Percentiles rank a stretch among this genome's conserved stretches.
Conservation (phyloP, 805 yeast genomes). For the Candida ovalis region DNA sequence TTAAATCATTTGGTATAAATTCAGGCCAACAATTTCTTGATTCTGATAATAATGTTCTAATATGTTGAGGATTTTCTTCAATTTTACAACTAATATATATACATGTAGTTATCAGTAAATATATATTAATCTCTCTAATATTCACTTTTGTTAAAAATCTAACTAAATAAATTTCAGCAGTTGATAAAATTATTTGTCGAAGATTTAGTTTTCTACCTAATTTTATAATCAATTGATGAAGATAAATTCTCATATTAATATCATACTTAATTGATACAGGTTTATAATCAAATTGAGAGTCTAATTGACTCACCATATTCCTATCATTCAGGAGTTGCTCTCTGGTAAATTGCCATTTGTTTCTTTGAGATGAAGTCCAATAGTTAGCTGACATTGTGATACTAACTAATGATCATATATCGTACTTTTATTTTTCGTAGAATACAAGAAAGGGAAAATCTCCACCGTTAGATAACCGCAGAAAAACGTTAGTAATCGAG, state of each 20-base stretch:
- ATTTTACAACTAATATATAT: conserved; percentile 88
- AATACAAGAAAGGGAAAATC: no score
- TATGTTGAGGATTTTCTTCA: conserved; percentile 94
- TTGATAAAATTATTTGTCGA: conserved; percentile 80
- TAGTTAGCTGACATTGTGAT: conserved; percentile 78
- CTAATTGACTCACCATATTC: conserved; percentile 17
- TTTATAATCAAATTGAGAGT: conserved; percentile 13
- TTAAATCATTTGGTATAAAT: conserved; percentile 84
- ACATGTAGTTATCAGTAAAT: conserved; percentile 77
- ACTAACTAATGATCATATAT: no score
- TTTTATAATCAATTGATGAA: conserved; percentile 71
- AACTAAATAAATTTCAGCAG: conserved; percentile 83
- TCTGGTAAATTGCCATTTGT: conserved; percentile 75
- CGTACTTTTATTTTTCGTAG: no score
- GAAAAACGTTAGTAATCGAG: no score
- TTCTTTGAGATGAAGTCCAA: conserved; percentile 82
- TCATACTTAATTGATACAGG: conserved; percentile 40
- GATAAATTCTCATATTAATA: conserved; percentile 65
- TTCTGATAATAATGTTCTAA: conserved; percentile 75
- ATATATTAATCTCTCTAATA: conserved; percentile 77
- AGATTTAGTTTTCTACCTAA: conserved; percentile 75
- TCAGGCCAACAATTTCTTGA: conserved; percentile 94
- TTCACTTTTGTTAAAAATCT: conserved; percentile 72
- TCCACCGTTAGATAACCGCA: no score
- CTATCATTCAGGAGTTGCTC: conserved; percentile 42